A percentile compares a stretch with the other conserved stretches of the same genome.
Conservation (phyloP, 2,329 filamentous ascomycete genomes). For the Gyromitra esculenta region DNA sequence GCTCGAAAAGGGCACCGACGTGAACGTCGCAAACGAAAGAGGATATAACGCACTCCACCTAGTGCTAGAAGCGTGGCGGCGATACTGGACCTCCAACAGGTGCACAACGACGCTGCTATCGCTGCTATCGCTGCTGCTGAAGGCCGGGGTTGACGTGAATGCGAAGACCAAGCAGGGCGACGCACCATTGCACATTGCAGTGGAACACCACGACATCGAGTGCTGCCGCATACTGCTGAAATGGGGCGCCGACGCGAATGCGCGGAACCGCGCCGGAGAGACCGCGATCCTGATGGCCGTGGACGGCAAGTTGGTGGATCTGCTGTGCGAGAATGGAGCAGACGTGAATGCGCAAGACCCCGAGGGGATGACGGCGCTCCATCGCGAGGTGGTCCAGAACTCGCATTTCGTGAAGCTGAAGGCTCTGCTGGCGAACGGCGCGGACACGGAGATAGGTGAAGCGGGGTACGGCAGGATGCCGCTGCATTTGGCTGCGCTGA, state of each 20-base stretch:
- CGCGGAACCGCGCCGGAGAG: not conserved
- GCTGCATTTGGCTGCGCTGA: slow-evolving; percentile 6
- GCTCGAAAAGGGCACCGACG: not conserved
- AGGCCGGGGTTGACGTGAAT: not conserved
- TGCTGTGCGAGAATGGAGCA: not conserved
- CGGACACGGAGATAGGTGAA: slow-evolving; percentile 6
- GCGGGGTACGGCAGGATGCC: not conserved
- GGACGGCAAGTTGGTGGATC: not conserved
- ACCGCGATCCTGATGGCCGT: not conserved
- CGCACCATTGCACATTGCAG: not conserved
- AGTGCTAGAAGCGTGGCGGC: too few relatives aligned
- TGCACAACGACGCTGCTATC: not conserved
- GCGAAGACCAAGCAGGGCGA: not conserved
- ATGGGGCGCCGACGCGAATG: not conserved
- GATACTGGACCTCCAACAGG: too few relatives aligned
- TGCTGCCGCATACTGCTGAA: not conserved
- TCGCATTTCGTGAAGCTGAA: not conserved
- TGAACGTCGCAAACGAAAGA: not conserved
- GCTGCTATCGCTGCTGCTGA: not conserved
- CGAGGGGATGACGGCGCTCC: slow-evolving; percentile 11
- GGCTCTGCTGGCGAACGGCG: slow-evolving; percentile 3
- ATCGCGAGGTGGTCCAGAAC: not conserved
- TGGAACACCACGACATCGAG: not conserved
- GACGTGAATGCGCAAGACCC: not conserved
- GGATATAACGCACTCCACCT: not conserved